A percentile compares a stretch with the other conserved stretches of the same genome.
Evolutionary conservation across 1,284 basidiomycete genomes (phyloP).

Genomic region (Takashimella tepidaria): DNA sequence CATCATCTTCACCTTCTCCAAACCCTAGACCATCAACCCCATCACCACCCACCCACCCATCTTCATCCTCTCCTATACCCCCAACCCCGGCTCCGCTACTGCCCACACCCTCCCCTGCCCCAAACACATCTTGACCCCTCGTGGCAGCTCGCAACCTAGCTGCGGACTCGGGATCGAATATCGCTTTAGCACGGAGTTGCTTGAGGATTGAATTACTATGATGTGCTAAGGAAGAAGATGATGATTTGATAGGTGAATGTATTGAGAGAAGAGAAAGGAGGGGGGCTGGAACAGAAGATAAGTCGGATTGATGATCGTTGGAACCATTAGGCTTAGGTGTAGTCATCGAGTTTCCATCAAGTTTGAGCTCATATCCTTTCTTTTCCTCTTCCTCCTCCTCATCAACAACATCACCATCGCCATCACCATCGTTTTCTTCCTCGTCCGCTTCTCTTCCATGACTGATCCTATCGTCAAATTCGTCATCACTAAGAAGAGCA

Average conservation of each 20-base stretch:
- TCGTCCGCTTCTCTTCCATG: constrained; percentile 9
- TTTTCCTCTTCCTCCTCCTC: neutral
- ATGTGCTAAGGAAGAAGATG: no score
- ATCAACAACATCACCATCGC: constrained; percentile 5
- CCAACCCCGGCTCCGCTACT: constrained; percentile 14
- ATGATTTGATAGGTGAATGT: constrained; percentile 15
- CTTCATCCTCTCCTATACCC: constrained; percentile 17
- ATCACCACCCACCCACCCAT: constrained; percentile 8
- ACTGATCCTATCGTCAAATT: constrained; percentile 5
- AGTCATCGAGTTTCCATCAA: constrained; percentile 5
- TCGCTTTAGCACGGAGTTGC: constrained; percentile 33
- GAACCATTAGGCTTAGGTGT: neutral
- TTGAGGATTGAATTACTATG: constrained; percentile 16
- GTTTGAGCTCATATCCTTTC: no score
- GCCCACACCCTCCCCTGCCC: constrained; percentile 21
- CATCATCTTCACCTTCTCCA: constrained; percentile 12
- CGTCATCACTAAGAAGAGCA: neutral
- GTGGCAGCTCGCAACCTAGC: constrained; percentile 21
- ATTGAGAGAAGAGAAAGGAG: constrained; percentile 28
- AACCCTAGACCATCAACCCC: constrained; percentile 1
- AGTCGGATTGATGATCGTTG: constrained; percentile 1
- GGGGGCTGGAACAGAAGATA: constrained; percentile 10
- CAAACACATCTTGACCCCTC: constrained; percentile 35
- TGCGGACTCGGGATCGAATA: constrained; percentile 32
- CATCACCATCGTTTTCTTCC: constrained; percentile 2